Evolutionary conservation across 192 early-diverging fungal genomes (phyloP), one percentile per base, ranked within the genome.

Genomic region (Backusella liffmaniae): DNA sequence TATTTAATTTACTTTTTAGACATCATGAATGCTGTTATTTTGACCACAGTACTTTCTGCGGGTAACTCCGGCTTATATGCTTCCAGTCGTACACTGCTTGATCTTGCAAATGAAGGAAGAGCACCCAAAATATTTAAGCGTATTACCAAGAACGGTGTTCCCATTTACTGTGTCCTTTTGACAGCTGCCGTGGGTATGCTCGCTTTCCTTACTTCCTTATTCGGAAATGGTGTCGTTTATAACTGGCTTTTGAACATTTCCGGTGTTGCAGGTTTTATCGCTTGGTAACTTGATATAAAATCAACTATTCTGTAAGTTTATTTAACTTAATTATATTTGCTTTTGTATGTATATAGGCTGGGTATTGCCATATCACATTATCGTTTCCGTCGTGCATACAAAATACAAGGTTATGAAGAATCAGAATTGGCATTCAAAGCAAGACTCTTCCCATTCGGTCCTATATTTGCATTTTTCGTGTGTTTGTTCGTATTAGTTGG

Each of bases 331-430:
- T 53, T 53, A 53, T 53, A 53, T 59, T 26, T 23, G 5, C 1
- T 23, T 12, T 5, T 26, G 9, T 26, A 59, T 59, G 23, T 44
- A 0, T 44, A 13, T 59, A 59, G 53, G 53, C 62, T 95, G 36
- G 94, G 93, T 67, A 96, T 98, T 81, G 88, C 89, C 36, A 72
- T 93, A 8, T 91, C 91, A 53, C 96, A 98, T 74, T 91, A 88
- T 75, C 91, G 95, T 13, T 98, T 96, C 90, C 91, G 95, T 46
- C 84, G 86, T 26, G 95, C 95, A 16, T 93, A 90, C 68, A 73
- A 90, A 36, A 87, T 84, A 26, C 96, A 98, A 82, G 90, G 90
- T 7, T 87, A 86, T 73, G 74, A 78, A 18, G 68, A 90, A 6
- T 69, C 79, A 5, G 86, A 89, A 26, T 85, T 97, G 42, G 90